phyloP scores from a whole-genome alignment of 768 basidiomycete genomes.

The Hericium rajendrae region DNA sequence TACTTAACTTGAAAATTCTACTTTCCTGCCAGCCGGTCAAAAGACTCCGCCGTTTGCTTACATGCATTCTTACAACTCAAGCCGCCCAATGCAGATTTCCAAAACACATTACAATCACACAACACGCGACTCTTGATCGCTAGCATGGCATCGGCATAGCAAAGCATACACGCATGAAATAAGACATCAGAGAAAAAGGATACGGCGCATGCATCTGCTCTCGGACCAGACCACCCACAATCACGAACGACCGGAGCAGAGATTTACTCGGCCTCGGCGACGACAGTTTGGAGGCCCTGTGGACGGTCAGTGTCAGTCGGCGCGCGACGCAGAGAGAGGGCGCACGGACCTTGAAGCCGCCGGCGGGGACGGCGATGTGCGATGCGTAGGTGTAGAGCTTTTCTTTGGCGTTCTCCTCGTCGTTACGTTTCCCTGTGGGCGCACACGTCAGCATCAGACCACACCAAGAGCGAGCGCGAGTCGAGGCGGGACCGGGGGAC shows the following conservation, averaged over 20 bases:
- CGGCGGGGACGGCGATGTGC: slow-evolving; percentile 58
- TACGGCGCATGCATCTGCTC: neutral
- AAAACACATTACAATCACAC: neutral
- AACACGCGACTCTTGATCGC: neutral
- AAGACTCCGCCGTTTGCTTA: no score
- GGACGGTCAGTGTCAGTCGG: slow-evolving; percentile 7
- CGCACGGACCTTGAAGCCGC: slow-evolving; percentile 67
- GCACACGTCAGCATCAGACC: neutral
- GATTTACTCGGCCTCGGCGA: slow-evolving; percentile 70
- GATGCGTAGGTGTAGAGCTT: slow-evolving; percentile 91
- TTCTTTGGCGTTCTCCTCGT: slow-evolving; percentile 98
- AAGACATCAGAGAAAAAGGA: neutral
- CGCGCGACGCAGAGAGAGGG: slow-evolving; percentile 4
- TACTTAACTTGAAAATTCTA: no score
- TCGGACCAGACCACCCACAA: neutral
- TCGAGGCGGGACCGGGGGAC: neutral
- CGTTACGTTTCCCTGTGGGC: slow-evolving; percentile 84
- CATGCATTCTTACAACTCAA: no score
- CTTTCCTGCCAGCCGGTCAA: no score
- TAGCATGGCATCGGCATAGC: neutral
- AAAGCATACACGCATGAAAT: neutral
- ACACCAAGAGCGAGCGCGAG: neutral
- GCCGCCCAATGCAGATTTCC: neutral
- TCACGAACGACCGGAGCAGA: neutral
- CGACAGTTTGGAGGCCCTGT: slow-evolving; percentile 78